Evolutionary conservation across 2,329 filamentous ascomycete genomes (phyloP).

Genomic region (Dryadomyces sulphureus): DNA sequence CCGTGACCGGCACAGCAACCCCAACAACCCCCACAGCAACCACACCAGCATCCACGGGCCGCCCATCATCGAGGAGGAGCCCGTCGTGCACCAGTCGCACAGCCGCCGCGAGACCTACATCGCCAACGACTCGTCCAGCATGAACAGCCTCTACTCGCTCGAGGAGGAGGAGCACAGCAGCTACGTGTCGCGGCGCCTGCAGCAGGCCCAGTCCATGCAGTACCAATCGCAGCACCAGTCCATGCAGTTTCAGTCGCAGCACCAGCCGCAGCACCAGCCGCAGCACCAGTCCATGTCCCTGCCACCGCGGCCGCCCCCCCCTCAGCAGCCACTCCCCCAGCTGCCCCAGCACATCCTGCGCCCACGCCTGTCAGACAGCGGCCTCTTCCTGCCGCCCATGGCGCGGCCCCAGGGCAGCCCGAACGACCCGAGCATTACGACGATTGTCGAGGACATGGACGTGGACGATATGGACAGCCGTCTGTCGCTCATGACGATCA

Average conservation of each 20-base stretch:
- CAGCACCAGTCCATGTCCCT: background rate
- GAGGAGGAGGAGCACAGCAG: background rate
- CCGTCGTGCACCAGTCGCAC: background rate
- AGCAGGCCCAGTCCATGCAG: background rate
- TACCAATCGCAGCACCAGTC: background rate
- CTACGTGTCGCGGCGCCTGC: no score
- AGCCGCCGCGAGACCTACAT: background rate
- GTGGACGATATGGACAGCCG: constrained; percentile 3
- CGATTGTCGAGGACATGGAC: constrained; percentile 5
- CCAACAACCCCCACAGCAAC: background rate
- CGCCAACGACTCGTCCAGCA: background rate
- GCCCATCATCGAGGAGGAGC: background rate
- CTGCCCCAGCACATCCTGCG: background rate
- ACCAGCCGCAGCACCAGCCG: background rate
- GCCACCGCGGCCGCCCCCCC: no score
- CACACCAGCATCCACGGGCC: background rate
- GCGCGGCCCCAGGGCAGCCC: background rate
- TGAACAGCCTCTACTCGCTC: background rate
- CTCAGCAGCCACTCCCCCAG: background rate
- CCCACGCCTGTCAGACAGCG: background rate
- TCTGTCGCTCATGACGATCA: background rate
- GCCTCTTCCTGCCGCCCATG: background rate
- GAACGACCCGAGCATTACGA: constrained; percentile 8
- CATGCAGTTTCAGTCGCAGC: background rate
- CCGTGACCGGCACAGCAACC: background rate